Base-by-base conservation (phyloP, 2,329 filamentous ascomycete species). In the Macroventuria anomochaeta region DNA sequence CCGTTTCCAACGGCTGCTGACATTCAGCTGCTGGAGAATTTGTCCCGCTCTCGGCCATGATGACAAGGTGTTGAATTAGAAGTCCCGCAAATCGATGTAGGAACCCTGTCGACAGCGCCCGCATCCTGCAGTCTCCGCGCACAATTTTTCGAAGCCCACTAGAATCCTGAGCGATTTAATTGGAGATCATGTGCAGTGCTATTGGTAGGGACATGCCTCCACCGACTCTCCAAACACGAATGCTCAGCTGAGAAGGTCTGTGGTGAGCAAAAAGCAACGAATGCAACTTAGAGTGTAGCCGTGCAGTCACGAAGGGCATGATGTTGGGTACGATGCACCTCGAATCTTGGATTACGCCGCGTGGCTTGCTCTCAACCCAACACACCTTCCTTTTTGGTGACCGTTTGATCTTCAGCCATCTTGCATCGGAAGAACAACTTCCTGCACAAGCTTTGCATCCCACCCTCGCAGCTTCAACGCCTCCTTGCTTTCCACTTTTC, bases 1-100 rank as follows among this genome's bases (percentile, higher is more conserved):
- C 65, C 69, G 53, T 39, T 63, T 64, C 46, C 49, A 59, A 58
- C 36, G 20, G 20, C 31, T 47, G 58, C 60, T 64, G 58, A 65
- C 58, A 59, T 57, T 58, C 47, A 61, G 57, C 46, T 50, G 50
- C 41, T 62, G 56, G 56, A 62, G 40, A 53, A 41, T 43, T 59
- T 39, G 44, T 54, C 36, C 50, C 52, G 47, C 46, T 53, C 53
- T 54, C 55, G 57, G 52, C 50, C 49, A 56, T 55, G 54, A 54
- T 53, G 49, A 63, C 61, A 61, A 52, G 59, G 58, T 36, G 51
- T 41, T 44, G 39, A 47, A 34, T 7, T 47, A 17, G 39, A 26
- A 37, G 43, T 48, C 51, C 43, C 44, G 51, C 28, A 43, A 34
- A 37, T 36, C 29, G 26, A 36, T 33, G 49, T 33, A 15, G 15